phyloP scores from a whole-genome alignment of 2,329 filamentous ascomycete genomes.

The Epichloe coenophiala region DNA sequence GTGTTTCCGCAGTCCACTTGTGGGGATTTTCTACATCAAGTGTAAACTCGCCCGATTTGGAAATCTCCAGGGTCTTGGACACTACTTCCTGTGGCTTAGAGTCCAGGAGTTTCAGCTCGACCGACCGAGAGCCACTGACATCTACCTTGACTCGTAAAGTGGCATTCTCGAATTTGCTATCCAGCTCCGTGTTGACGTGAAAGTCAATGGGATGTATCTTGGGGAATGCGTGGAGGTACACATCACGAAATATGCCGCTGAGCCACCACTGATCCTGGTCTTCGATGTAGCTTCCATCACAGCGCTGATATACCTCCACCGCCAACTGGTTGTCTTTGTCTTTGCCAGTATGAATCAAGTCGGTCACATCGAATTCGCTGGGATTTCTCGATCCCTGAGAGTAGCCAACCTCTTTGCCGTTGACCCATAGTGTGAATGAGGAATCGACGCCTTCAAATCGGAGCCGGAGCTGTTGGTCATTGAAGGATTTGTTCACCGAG shows the following conservation, averaged over 20 bases:
- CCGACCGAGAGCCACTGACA: slow-evolving; percentile 21
- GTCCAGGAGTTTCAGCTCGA: slow-evolving; percentile 24
- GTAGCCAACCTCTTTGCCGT: slow-evolving; percentile 55
- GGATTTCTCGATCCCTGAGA: slow-evolving; percentile 61
- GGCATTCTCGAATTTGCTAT: slow-evolving; percentile 39
- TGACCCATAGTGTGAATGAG: slow-evolving; percentile 58
- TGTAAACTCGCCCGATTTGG: slow-evolving; percentile 24
- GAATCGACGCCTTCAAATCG: slow-evolving; percentile 65
- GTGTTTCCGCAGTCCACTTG: slow-evolving; percentile 59
- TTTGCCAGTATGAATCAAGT: slow-evolving; percentile 26
- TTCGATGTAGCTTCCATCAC: slow-evolving; percentile 59
- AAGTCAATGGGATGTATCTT: slow-evolving; percentile 41
- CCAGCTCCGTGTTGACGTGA: slow-evolving; percentile 40
- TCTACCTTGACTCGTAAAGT: slow-evolving; percentile 32
- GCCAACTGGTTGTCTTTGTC: slow-evolving; percentile 41
- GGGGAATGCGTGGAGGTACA: slow-evolving; percentile 50
- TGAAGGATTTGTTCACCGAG: slow-evolving; percentile 30
- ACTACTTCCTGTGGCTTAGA: slow-evolving; percentile 15
- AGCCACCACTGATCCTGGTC: slow-evolving; percentile 61
- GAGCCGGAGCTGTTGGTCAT: slow-evolving; percentile 45
- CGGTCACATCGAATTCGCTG: slow-evolving; percentile 57
- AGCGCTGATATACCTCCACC: slow-evolving; percentile 60
- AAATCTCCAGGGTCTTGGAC: slow-evolving; percentile 12
- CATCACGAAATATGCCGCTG: slow-evolving; percentile 55
- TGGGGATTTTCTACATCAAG: slow-evolving; percentile 34